phyloP scores from a whole-genome alignment of 2,329 filamentous ascomycete species.

The Cladosporium sp. region DNA sequence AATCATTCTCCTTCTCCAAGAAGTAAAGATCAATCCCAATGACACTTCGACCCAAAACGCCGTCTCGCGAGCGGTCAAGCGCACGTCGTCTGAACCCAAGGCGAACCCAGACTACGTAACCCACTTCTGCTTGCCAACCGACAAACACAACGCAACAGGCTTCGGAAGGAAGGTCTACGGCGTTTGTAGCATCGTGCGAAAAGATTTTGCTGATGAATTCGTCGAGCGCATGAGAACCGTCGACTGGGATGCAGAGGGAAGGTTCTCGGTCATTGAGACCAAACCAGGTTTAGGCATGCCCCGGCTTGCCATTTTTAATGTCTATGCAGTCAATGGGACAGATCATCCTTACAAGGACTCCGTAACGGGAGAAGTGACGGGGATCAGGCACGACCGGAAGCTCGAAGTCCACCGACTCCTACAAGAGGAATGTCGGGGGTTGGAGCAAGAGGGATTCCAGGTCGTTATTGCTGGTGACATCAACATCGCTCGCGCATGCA shows the following conservation, averaged over 20 bases:
- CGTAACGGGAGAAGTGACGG: conserved; percentile 36
- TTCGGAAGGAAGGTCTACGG: conserved; percentile 50
- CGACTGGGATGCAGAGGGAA: conserved; percentile 50
- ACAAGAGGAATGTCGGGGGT: conserved; percentile 38
- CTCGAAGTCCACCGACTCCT: conserved; percentile 44
- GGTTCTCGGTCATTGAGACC: conserved; percentile 45
- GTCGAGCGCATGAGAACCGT: conserved; percentile 36
- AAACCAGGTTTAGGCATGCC: conserved; percentile 15
- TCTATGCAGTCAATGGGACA: conserved; percentile 53
- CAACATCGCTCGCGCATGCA: conserved; percentile 43
- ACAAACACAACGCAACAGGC: conserved; percentile 47
- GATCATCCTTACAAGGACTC: conserved; percentile 42
- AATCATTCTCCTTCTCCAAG: conserved; percentile 44
- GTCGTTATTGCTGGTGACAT: conserved; percentile 50
- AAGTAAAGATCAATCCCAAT: conserved; percentile 43
- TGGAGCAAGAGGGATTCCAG: conserved; percentile 39
- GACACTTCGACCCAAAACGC: conserved; percentile 38
- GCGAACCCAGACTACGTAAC: conserved; percentile 37
- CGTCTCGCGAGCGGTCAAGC: conserved; percentile 34
- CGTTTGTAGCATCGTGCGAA: conserved; percentile 46
- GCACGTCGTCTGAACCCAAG: conserved; percentile 12
- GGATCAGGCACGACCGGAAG: conserved; percentile 51
- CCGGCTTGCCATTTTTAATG: conserved; percentile 46
- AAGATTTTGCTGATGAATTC: conserved; percentile 35
- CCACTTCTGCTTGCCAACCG: conserved; percentile 45